phyloP scores from a whole-genome alignment of 768 basidiomycete species.

The Ramaria sp. region DNA sequence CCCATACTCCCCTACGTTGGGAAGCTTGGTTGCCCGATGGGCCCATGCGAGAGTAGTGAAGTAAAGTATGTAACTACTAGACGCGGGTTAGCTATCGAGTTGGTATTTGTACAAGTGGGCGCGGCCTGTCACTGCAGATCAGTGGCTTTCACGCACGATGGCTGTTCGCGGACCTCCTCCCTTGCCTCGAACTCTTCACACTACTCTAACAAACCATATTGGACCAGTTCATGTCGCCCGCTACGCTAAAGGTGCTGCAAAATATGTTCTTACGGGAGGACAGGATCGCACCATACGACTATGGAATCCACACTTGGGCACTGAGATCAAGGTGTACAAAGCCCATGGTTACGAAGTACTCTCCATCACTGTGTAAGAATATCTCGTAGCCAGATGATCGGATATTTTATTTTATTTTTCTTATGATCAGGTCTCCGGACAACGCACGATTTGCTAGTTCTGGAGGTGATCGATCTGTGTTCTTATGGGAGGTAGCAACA shows the following conservation, averaged over 20 bases:
- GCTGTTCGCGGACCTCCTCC: conserved; percentile 6
- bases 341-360: conserved; percentile 96
- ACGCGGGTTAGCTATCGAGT: neutral
- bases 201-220: conserved; percentile 54
- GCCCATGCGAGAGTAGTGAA: conserved; percentile 5
- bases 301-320: conserved; percentile 81
- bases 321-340: conserved; percentile 84
- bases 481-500: conserved; percentile 91
- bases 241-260: conserved; percentile 81
- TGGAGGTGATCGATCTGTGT: conserved; percentile 88
- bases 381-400: neutral
- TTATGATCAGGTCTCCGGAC: conserved; percentile 60
- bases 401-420: neutral
- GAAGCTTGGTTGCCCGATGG: conserved; percentile 2
- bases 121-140: no score
- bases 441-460: conserved; percentile 91
- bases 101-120: conserved; percentile 4
- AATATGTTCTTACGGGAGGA: conserved; percentile 88
- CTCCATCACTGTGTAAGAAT: conserved; percentile 72
- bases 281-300: conserved; percentile 83
- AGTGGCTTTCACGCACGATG: neutral
- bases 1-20: conserved; percentile 40
- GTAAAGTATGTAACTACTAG: neutral
- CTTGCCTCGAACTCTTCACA: conserved; percentile 42
- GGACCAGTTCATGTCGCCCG: conserved; percentile 87